Evolutionary conservation across 148 eudicot genomes (phyloP), one percentile per base, ranked within the genome.

Genomic region (Persicaria maculosa): DNA sequence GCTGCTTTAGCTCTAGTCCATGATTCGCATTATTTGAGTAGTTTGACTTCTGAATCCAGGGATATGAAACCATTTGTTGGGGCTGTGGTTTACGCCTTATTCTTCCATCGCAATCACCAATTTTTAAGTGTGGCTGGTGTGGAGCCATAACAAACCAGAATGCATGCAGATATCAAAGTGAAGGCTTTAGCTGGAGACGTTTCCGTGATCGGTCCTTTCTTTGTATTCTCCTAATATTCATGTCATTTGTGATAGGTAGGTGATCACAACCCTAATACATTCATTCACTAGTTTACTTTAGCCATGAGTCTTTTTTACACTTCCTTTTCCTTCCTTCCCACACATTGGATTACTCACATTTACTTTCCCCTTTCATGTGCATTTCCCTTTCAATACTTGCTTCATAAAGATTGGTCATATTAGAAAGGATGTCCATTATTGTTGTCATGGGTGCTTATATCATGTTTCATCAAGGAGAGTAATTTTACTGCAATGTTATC

Each of bases 101-200:
- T 81, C 90, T 95, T 76, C 81, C 97, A 79, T 85, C 94, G 65
- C 81, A 86, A 74, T 90, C 89, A 43, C 89, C 97, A 50, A 72
- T 89, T 74, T 95, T 85, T 83, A 95, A 89, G 82, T 95, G 99
- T 74, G 94, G 91, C 47, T 95, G 99, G 99, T 95, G 99, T 80
- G 99, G 97, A 83, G 97, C 99, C 17, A 85, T 92, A 80, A 95
- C 94, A 50, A 87, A 90, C 74, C 90, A 84, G 74, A 84, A 92
- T 74, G 82, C 82, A 58, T 17, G 70, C 47, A 84, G 77, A 77
- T 44, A 17, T 64, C 86, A 88, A 50, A 77, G 80, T 70, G 83
- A 84, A 75, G 77, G 80, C 80, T 84, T 86, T 72, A 44, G 80
- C 77, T 92, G 90, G 93, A 87, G 86, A 77, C 89, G 84, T 45